Percentiles rank a stretch among this genome's conserved stretches.
phyloP scores from a whole-genome alignment of 148 eudicot genomes.

The Rhododendron ovatum region DNA sequence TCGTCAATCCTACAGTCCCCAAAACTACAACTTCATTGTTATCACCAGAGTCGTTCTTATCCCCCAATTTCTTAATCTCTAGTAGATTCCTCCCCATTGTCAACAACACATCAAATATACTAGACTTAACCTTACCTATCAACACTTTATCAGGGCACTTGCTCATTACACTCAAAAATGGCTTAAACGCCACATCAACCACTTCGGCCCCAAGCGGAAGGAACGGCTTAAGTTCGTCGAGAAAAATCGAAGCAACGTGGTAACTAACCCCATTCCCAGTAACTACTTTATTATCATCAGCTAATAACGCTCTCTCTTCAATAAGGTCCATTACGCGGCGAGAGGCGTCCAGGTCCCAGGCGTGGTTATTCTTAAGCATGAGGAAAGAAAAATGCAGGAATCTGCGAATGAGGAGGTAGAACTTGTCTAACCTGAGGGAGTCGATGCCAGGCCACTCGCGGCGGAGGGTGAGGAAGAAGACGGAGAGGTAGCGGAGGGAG shows the following conservation, averaged over 20 bases:
- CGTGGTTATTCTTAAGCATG: constrained; percentile 35
- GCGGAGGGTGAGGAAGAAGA: constrained; percentile 51
- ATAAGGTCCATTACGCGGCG: constrained; percentile 34
- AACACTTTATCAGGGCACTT: constrained; percentile 57
- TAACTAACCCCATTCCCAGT: constrained; percentile 73
- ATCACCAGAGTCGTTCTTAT: constrained; percentile 18
- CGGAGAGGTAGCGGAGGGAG: constrained; percentile 50
- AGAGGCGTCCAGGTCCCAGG: constrained; percentile 56
- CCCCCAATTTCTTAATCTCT: constrained; percentile 36
- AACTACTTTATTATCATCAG: constrained; percentile 17
- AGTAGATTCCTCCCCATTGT: constrained; percentile 52
- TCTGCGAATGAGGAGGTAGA: constrained; percentile 64
- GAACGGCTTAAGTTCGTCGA: constrained; percentile 62
- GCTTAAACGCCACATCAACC: constrained; percentile 47
- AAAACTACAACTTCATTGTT: constrained; percentile 28
- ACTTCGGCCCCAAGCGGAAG: constrained; percentile 56
- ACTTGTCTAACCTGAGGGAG: constrained; percentile 75
- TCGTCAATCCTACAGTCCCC: constrained; percentile 47
- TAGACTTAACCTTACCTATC: constrained; percentile 58
- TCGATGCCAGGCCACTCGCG: constrained; percentile 95
- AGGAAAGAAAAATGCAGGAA: constrained; percentile 50
- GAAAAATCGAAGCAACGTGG: constrained; percentile 66
- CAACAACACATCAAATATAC: constrained; percentile 57
- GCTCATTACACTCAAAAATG: constrained; percentile 44
- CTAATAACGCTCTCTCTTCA: constrained; percentile 44